Evolutionary conservation across 495 filamentous ascomycete species (phyloP), one percentile per base, ranked within the genome.

Genomic region (Aspergillus bertholletiae): DNA sequence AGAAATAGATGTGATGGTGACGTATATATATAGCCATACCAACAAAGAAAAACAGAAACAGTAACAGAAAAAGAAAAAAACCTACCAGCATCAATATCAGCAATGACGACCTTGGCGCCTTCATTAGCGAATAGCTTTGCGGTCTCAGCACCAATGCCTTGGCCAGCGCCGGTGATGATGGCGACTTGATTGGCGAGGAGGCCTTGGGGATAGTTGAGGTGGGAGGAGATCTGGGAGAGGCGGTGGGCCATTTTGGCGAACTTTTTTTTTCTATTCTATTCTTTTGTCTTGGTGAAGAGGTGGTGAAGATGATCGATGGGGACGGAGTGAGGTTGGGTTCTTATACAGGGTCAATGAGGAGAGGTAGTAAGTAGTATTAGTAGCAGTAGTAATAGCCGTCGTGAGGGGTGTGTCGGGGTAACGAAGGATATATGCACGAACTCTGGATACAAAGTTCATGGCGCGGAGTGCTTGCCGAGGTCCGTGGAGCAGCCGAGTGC

Each of bases 81-180:
- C 76, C 54, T 74, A 88, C 85, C 74, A 18, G 65, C 80, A 70
- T 94, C 90, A 56, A 94, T 88, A 72, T 94, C 90, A 20, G 89
- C 84, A 46, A 96, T 74, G 2, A 96, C 72, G 2, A 94, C 90
- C 65, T 86, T 90, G 1, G 90, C 88, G 20, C 90, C 90, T 64
- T 96, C 90, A 55, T 89, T 89, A 24, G 88, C 89, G 63, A 95
- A 96, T 7, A 93, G 69, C 15, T 85, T 72, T 13, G 90, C 90
- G 28, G 86, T 77, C 72, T 93, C 90, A 26, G 90, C 90, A 24
- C 90, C 90, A 66, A 95, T 95, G 60, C 90, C 90, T 71, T 96
- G 89, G n/a, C 87, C 90, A 15, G 83, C 82, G 45, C 90, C 90
- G 30, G 90, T 96, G 63, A 95, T 85, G 68, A 96, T 92, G 63